Percentiles rank a stretch among this genome's conserved stretches.
Evolutionary conservation across 768 basidiomycete species (phyloP).

Genomic region (Leccinum obscurum): DNA sequence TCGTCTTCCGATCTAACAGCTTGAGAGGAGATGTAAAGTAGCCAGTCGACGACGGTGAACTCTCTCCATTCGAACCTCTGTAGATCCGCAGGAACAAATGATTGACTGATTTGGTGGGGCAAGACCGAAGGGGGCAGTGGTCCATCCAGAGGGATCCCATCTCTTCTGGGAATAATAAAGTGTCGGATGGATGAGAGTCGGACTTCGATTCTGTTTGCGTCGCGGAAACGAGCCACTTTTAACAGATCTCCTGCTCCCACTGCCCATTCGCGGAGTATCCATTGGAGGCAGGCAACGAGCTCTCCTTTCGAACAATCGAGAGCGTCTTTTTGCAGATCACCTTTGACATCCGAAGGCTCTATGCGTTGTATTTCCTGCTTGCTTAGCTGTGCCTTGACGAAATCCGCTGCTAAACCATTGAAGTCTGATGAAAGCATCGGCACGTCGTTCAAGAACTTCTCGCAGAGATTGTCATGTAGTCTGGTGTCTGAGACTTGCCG

Average conservation of each 20-base stretch:
- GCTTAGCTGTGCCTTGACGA: slow-evolving; percentile 28
- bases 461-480: not conserved
- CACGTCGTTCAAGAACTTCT: slow-evolving; percentile 52
- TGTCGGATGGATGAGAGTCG: slow-evolving; percentile 63
- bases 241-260: not conserved
- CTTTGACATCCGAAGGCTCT: not conserved
- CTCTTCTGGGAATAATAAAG: slow-evolving; percentile 52
- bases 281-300: slow-evolving; percentile 10
- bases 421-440: slow-evolving; percentile 68
- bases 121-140: slow-evolving; percentile 70
- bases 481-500: not conserved
- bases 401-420: slow-evolving; percentile 51
- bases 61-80: slow-evolving; percentile 74
- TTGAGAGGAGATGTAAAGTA: slow-evolving; percentile 56
- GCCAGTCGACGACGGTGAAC: slow-evolving; percentile 69
- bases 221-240: slow-evolving; percentile 41
- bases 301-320: slow-evolving; percentile 4
- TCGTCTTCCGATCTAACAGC: slow-evolving; percentile 37
- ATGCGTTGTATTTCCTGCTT: not conserved
- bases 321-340: not conserved
- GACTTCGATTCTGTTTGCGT: slow-evolving; percentile 50
- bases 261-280: not conserved
- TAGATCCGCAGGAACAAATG: slow-evolving; percentile 52
- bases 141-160: slow-evolving; percentile 65
- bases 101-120: slow-evolving; percentile 62